A percentile compares a stretch with the other conserved stretches of the same genome.
These are phyloP conservation scores for Hordeum pubiflorum DNA, from an alignment of 202 grass and related monocot species.

Conservation along the genomic window DNA sequence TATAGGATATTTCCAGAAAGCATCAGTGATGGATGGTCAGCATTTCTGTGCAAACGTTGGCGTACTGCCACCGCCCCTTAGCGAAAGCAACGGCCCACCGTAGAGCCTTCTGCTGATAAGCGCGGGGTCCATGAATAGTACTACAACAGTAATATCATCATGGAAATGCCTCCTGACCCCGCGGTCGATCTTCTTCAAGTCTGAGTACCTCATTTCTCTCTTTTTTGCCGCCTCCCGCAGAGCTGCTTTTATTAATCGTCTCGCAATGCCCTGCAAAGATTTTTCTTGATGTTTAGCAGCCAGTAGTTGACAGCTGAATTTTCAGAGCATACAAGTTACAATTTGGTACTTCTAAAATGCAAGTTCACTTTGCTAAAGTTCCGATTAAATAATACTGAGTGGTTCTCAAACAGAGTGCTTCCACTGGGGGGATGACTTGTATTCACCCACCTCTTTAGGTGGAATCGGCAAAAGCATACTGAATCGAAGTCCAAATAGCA, in stretches of 20 bases:
- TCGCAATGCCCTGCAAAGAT: slow-evolving; percentile 36
- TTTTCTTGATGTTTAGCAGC: neutral
- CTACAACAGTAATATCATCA: slow-evolving; percentile 52
- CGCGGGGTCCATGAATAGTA: slow-evolving; percentile 36
- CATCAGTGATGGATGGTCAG: neutral
- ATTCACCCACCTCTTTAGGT: too few species aligned
- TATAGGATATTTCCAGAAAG: neutral
- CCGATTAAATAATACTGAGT: rapidly evolving
- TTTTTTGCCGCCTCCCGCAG: slow-evolving; percentile 41
- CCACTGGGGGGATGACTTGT: too few species aligned
- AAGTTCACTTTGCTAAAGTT: neutral
- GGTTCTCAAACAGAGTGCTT: too few species aligned
- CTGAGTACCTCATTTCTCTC: slow-evolving; percentile 50
- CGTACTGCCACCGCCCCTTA: slow-evolving; percentile 24
- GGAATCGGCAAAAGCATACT: too few species aligned
- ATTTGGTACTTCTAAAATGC: neutral
- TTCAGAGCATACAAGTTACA: neutral
- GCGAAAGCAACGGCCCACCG: slow-evolving; percentile 33
- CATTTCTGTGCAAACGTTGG: neutral
- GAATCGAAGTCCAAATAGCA: too few species aligned
- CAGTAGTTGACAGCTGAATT: neutral
- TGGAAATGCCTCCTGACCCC: slow-evolving; percentile 53
- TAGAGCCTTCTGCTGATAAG: slow-evolving; percentile 29
- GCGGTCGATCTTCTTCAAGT: slow-evolving; percentile 51
- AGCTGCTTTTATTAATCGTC: slow-evolving; percentile 37